Evolutionary conservation across 352 stramenopile genomes (phyloP), one percentile per base, ranked within the genome.

Genomic region (Aphanomyces cochlioides): DNA sequence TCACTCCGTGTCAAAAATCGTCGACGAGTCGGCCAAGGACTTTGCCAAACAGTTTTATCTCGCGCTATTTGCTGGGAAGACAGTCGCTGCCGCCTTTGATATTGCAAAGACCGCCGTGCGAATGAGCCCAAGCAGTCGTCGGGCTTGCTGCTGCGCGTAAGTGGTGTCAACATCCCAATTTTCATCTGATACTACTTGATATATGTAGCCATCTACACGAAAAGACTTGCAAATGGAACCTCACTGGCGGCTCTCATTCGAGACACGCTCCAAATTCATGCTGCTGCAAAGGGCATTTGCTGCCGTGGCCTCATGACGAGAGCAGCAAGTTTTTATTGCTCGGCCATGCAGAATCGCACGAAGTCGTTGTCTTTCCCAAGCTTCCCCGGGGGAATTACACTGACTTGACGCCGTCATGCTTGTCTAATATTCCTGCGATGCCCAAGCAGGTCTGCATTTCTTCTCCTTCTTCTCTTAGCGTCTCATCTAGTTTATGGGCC

Each of bases 31-130:
- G 0, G 85, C 83, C 13, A 93, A 81, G 0, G 90, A 90, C 80
- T 92, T 93, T 72, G 84, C 85, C 61, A 93, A 93, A 61, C 84
- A 92, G 56, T 93, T 93, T 74, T 93, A 93, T 67, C 47, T 92
- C 36, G 90, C 85, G 17, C 72, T 93, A 2, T 92, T 93, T 63
- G 83, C 83, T 6, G 85, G 85, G 7, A 70, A 90, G 69, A 89
- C 84, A 8, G 84, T 93, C 0, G 74, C 75, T 19, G 83, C 82
- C 0, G 82, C 84, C 13, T 93, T 93, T 68, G 77, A 90, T 66
- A 89, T 91, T 48, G 85, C 84, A 0, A 90, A 89, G 63, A 83
- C 79, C 17, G 83, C 85, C 12, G 82, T 93, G 0, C 76, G 80
- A 34, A 78, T 84, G 4, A 76, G 87, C 1, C 83, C 85, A n/a